Evolutionary conservation across 1,284 basidiomycete genomes (phyloP).

Genomic region (Megacollybia platyphylla): DNA sequence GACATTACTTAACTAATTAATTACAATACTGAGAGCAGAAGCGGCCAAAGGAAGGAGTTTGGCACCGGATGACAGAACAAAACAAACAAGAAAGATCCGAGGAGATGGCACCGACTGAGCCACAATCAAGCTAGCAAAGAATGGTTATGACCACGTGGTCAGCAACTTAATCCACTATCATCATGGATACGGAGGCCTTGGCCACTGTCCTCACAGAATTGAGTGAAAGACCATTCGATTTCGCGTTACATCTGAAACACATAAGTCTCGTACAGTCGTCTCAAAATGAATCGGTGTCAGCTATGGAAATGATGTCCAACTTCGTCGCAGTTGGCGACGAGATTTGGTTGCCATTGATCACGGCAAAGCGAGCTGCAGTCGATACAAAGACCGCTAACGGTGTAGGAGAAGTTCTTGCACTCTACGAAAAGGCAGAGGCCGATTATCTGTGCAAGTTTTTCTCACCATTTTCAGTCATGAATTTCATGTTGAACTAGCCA

Average conservation of each 20-base stretch:
- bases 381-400: conserved; percentile 37
- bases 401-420: conserved; percentile 43
- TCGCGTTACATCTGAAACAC: conserved; percentile 49
- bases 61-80: background rate
- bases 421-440: conserved; percentile 57
- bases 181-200: conserved; percentile 36
- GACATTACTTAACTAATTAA: too few species aligned
- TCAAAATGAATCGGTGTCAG: conserved; percentile 43
- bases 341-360: conserved; percentile 52
- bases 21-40: too few species aligned
- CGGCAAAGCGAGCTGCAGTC: conserved; percentile 32
- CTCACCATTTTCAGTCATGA: conserved; percentile 3
- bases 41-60: too few species aligned
- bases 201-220: conserved; percentile 43
- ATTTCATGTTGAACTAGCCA: conserved; percentile 32
- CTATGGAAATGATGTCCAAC: conserved; percentile 52
- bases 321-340: conserved; percentile 55
- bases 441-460: conserved; percentile 63
- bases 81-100: background rate
- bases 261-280: conserved; percentile 41
- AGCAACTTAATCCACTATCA: too few species aligned
- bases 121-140: background rate
- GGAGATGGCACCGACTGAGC: background rate
- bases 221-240: conserved; percentile 45
- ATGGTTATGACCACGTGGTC: too few species aligned